phyloP scores from a whole-genome alignment of 2,329 filamentous ascomycete species.

The Ambrosiella beaveri region DNA sequence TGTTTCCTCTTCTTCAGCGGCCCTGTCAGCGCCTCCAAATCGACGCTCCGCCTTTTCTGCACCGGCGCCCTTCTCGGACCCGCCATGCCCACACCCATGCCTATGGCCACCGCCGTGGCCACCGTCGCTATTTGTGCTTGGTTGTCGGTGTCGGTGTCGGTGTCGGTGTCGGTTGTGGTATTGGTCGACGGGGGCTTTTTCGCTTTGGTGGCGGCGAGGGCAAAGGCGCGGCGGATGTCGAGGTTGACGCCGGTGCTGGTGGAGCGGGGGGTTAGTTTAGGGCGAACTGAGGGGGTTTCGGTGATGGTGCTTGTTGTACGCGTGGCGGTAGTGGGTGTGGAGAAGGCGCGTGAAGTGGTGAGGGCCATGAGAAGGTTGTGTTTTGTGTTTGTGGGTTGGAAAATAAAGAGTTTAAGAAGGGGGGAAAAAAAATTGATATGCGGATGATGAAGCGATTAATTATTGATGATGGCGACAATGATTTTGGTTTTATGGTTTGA shows the following conservation, averaged over 20 bases:
- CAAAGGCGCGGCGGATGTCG: constrained; percentile 12
- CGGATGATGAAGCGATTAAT: too few species aligned
- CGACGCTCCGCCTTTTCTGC: constrained; percentile 9
- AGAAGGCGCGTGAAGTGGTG: too few species aligned
- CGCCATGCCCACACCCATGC: too few species aligned
- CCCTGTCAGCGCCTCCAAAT: constrained; percentile 7
- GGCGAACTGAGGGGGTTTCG: too few species aligned
- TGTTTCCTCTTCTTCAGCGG: constrained; percentile 6
- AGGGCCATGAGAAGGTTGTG: too few species aligned
- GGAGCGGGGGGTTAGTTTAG: constrained; percentile 4
- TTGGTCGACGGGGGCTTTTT: background rate
- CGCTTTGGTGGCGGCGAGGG: constrained; percentile 1
- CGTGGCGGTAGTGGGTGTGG: too few species aligned
- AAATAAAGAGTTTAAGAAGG: too few species aligned
- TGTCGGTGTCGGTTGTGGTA: background rate
- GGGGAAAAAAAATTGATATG: too few species aligned
- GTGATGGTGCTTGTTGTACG: too few species aligned
- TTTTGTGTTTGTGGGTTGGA: too few species aligned
- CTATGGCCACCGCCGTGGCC: background rate
- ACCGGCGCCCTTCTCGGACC: background rate
- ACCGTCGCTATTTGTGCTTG: background rate
- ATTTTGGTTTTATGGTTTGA: too few species aligned
- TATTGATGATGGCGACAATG: too few species aligned
- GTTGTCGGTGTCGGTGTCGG: background rate
- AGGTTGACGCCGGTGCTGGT: constrained; percentile 8